Evolutionary conservation across 257 asterid genomes (phyloP), one percentile per base, ranked within the genome.

Genomic region (Anisodus tanguticus): DNA sequence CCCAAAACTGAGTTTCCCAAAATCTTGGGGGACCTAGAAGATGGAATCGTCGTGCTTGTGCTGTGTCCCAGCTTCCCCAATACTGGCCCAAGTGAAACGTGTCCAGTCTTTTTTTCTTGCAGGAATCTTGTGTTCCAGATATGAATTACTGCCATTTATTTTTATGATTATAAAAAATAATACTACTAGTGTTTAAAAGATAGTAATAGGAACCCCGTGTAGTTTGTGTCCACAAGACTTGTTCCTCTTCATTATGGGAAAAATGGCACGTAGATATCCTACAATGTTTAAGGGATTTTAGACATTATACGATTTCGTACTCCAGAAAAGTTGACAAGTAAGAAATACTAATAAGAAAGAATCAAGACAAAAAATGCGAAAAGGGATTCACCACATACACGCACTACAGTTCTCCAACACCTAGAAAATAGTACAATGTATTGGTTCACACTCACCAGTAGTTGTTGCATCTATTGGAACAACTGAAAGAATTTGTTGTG

Each of bases 121-220:
- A 80, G 35, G 54, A 81, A 58, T 63, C 70, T 54, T 80, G 9
- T 59, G 76, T 85, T 80, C 83, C 57, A 67, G n/a, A 80, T 9
- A 82, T 82, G 81, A 70, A 45, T 39, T 41, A 63, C 43, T 10
- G 71, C 45, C 71, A 10, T 26, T 31, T 64, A 64, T 31, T 31
- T 10, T 19, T 3, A 22, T 19, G 6, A 9, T 22, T 22, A 22
- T 22, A 22, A 22, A 8, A 63, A 7, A 63, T 19, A 8, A 22
- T 10, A 64, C 17, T 26, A 4, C 19, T 66, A 35, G 45, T 13
- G 17, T 64, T 66, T 35, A 11, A 66, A 66, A 66, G 19, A 9
- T 31, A 12, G 4, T 66, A 66, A 66, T 64, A 26, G 72, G 9
- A 31, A 26, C 41, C 70, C 43, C 70, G 15, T 64, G 70, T 64